A percentile compares a stretch with the other conserved stretches of the same genome.
phyloP scores from a whole-genome alignment of 2,329 filamentous ascomycete genomes.

The Arthrobotrys conoides region DNA sequence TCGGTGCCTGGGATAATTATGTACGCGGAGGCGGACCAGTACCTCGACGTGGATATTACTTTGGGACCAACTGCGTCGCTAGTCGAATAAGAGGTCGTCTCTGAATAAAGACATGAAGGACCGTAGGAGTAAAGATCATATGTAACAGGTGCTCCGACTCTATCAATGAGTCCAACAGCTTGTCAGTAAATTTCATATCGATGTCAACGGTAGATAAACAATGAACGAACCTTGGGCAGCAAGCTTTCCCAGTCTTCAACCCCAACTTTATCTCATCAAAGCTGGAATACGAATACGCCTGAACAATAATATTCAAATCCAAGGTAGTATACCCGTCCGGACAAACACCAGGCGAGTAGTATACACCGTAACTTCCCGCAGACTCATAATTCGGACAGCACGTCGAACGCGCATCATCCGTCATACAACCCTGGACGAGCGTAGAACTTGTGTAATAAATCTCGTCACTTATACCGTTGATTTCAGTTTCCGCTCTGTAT shows the following conservation, averaged over 20 bases:
- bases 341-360: slow-evolving; percentile 33
- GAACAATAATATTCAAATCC: slow-evolving; percentile 26
- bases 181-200: background rate
- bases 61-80: slow-evolving; percentile 13
- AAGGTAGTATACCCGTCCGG: slow-evolving; percentile 27
- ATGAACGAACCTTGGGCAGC: slow-evolving; percentile 15
- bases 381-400: slow-evolving; percentile 31
- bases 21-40: slow-evolving; percentile 23
- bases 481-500: slow-evolving; percentile 18
- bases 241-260: slow-evolving; percentile 26
- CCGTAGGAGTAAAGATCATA: slow-evolving; percentile 27
- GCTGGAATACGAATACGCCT: slow-evolving; percentile 18
- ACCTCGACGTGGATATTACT: slow-evolving; percentile 24
- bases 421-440: slow-evolving; percentile 30
- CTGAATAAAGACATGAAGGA: slow-evolving; percentile 27
- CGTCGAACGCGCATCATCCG: slow-evolving; percentile 21
- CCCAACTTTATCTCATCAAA: slow-evolving; percentile 29
- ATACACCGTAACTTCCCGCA: slow-evolving; percentile 23
- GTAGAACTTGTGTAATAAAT: slow-evolving; percentile 34
- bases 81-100: slow-evolving; percentile 15
- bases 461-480: slow-evolving; percentile 27
- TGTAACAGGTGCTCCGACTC: slow-evolving; percentile 16
- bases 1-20: slow-evolving; percentile 27
- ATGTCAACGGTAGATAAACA: background rate
- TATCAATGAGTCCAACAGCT: background rate